Base-by-base conservation (phyloP, 2,329 filamentous ascomycete genomes). In the Penicillium sp. region DNA sequence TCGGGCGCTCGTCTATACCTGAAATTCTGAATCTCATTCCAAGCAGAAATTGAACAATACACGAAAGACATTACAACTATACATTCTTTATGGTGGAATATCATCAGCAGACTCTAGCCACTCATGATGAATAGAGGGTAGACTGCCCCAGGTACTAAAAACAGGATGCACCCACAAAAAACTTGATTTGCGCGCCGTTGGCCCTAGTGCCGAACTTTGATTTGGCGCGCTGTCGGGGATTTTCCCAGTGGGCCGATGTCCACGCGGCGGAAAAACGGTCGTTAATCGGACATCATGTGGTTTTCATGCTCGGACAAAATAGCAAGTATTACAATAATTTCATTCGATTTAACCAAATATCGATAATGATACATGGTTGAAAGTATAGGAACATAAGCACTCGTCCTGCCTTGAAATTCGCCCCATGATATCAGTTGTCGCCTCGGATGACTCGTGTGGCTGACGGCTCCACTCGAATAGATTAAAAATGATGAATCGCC, bases 391-490 rank as follows among this genome's bases (percentile, higher is more conserved):
- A 5, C 6, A 3, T 23, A 13, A 21, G 18, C 11, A 1, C 28
- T 45, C 28, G 28, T 16, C 5, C 52, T 55, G 48, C 52, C 52
- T 55, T 55, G 52, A 39, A 24, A 48, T 55, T 51, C 24, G 45
- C 51, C 43, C 58, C 40, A 59, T 61, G 58, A 61, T 61, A 61
- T 61, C 58, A 61, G 55, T 46, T 46, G 19, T 46, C 8, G 45
- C 14, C 34, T 11, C 29, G 24, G 50, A 62, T 64, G 59, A 65
- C 56, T 57, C 56, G 55, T 58, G 62, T 65, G 62, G 62, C 62
- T 64, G 61, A 62, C 28, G 56, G 54, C 55, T 60, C 62, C 62
- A 65, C 62, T 52, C 21, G 51, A 62, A 65, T 65, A 65, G 43
- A 65, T 65, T 64, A 62, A 64, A 63, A 51, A 61, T 61, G 54